Percentiles rank a stretch among this genome's conserved stretches.
phyloP scores from a whole-genome alignment of 73 alveolate genomes.

The Paramecium primaurelia region DNA sequence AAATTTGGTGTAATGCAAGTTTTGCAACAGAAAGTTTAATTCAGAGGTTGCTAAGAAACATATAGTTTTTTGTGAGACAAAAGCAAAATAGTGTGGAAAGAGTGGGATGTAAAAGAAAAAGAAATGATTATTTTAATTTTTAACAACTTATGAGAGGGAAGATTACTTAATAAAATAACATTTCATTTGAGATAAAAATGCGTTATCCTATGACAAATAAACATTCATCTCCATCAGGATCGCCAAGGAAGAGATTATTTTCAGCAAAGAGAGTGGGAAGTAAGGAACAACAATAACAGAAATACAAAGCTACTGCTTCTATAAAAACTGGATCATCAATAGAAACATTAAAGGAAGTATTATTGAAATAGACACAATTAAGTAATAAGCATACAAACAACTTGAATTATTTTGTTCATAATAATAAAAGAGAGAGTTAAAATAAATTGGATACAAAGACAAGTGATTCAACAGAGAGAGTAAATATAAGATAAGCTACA shows the following conservation, averaged over 20 bases:
- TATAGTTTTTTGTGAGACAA: slow-evolving; percentile 62
- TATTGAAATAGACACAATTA: neutral
- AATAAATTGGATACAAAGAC: slow-evolving; percentile 10
- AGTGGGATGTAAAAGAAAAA: slow-evolving; percentile 11
- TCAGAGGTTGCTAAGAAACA: slow-evolving; percentile 63
- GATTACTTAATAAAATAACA: neutral
- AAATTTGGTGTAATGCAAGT: slow-evolving; percentile 52
- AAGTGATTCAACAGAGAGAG: slow-evolving; percentile 22
- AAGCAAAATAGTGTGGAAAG: slow-evolving; percentile 50
- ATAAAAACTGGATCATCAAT: slow-evolving; percentile 40
- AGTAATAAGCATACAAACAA: neutral
- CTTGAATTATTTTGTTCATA: neutral
- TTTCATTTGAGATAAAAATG: neutral
- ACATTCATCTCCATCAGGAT: neutral
- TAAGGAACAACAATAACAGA: neutral
- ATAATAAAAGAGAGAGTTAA: neutral
- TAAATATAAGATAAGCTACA: neutral
- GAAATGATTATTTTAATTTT: slow-evolving; percentile 9
- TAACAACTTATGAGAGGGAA: slow-evolving; percentile 37
- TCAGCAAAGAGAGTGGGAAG: slow-evolving; percentile 33
- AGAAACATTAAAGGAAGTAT: slow-evolving; percentile 48
- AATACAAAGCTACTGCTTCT: neutral
- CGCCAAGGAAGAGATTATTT: slow-evolving; percentile 28
- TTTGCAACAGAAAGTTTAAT: slow-evolving; percentile 68
- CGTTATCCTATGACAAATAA: neutral